phyloP scores from a whole-genome alignment of 2,329 filamentous ascomycete genomes.

The Escovopsis weberi region DNA sequence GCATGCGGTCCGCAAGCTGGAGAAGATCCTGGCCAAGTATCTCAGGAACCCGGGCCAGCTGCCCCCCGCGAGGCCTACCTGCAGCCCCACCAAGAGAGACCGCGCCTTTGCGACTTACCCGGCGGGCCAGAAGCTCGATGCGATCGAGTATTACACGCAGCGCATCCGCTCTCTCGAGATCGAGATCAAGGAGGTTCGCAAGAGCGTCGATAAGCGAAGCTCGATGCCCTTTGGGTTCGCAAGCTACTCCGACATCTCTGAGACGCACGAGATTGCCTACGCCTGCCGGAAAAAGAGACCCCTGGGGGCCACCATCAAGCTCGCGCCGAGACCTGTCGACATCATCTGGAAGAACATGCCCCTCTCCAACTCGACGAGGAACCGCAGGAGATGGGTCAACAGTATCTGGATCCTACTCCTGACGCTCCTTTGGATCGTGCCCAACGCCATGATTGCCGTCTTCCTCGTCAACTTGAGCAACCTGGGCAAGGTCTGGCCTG shows the following conservation, averaged over 20 bases:
- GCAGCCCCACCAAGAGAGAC: constrained; percentile 69
- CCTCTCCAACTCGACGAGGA: constrained; percentile 51
- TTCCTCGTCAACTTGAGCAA: constrained; percentile 81
- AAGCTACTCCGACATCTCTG: constrained; percentile 76
- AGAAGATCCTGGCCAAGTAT: constrained; percentile 76
- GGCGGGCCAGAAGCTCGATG: constrained; percentile 66
- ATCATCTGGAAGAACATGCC: constrained; percentile 93
- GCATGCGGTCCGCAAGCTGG: constrained; percentile 64
- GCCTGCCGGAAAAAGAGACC: constrained; percentile 67
- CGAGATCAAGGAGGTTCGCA: constrained; percentile 71
- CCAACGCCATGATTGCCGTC: constrained; percentile 87
- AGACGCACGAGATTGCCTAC: constrained; percentile 80
- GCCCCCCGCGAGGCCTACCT: constrained; percentile 61
- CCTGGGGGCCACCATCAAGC: constrained; percentile 56
- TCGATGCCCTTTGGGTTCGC: constrained; percentile 89
- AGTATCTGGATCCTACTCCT: constrained; percentile 70
- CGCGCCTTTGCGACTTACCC: constrained; percentile 48
- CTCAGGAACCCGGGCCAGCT: constrained; percentile 74
- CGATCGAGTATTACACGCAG: constrained; percentile 82
- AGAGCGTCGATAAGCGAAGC: constrained; percentile 71
- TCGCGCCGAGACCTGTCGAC: constrained; percentile 79
- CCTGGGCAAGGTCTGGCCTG: constrained; percentile 63
- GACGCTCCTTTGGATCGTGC: constrained; percentile 75
- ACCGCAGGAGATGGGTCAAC: constrained; percentile 62
- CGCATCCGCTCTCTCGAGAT: constrained; percentile 71